A percentile compares a stretch with the other conserved stretches of the same genome.
Conservation (phyloP, 2,329 filamentous ascomycete species). For the Rutstroemia sp. region DNA sequence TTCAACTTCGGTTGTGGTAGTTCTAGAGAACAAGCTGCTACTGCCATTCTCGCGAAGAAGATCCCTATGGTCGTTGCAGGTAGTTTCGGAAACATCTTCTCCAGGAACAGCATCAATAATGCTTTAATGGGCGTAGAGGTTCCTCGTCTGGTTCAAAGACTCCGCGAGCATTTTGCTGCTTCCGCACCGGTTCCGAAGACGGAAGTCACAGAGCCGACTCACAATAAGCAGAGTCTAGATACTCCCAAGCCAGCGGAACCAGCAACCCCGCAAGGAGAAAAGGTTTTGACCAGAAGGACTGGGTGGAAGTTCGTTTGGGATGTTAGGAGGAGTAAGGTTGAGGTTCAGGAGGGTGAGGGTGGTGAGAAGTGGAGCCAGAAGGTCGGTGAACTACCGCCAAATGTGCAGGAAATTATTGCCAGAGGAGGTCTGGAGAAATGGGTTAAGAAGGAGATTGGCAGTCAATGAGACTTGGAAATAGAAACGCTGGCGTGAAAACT, state of each 20-base stretch:
- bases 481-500: too few species aligned
- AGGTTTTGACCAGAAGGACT: slow-evolving; percentile 61
- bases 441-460: slow-evolving; percentile 41
- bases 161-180: slow-evolving; percentile 51
- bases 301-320: slow-evolving; percentile 85
- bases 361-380: slow-evolving; percentile 65
- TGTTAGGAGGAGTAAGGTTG: slow-evolving; percentile 61
- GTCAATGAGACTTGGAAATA: not conserved
- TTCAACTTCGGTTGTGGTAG: slow-evolving; percentile 85
- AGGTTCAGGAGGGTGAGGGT: slow-evolving; percentile 60
- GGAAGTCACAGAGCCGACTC: slow-evolving; percentile 42
- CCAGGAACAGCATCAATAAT: slow-evolving; percentile 73
- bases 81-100: slow-evolving; percentile 80
- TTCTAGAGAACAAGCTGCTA: slow-evolving; percentile 81
- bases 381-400: slow-evolving; percentile 75
- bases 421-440: slow-evolving; percentile 72
- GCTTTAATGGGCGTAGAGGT: slow-evolving; percentile 67
- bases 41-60: slow-evolving; percentile 71
- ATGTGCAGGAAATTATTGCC: slow-evolving; percentile 81
- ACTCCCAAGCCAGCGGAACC: slow-evolving; percentile 38
- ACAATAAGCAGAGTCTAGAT: slow-evolving; percentile 43
- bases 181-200: slow-evolving; percentile 31
- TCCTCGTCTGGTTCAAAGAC: slow-evolving; percentile 55
- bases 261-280: slow-evolving; percentile 35
- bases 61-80: slow-evolving; percentile 75